Conservation (phyloP, 2,329 filamentous ascomycete genomes). For the Botrytis paeoniae region DNA sequence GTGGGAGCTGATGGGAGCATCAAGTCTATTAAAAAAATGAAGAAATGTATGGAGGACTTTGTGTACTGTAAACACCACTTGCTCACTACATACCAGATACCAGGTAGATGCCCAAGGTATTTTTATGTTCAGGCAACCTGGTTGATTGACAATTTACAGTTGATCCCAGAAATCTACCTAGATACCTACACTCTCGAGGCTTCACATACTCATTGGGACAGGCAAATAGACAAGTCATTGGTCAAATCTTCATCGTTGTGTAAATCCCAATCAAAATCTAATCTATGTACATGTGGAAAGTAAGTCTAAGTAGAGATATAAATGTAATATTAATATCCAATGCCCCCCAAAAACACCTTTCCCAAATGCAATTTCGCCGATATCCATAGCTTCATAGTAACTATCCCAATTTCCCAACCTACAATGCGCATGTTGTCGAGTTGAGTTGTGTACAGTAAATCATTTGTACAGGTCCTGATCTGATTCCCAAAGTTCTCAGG, state of each 20-base stretch:
- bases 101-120: not conserved
- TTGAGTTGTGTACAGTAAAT: slow-evolving; percentile 66
- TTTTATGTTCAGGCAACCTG: no score
- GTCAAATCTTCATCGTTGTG: not conserved
- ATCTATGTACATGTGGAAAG: not conserved
- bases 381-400: not conserved
- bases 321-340: not conserved
- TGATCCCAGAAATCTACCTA: not conserved
- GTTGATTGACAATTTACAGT: not conserved
- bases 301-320: not conserved
- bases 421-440: slow-evolving; percentile 46
- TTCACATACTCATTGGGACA: not conserved
- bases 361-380: not conserved
- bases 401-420: not conserved
- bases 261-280: not conserved
- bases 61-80: not conserved
- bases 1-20: not conserved
- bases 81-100: not conserved
- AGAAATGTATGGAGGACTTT: not conserved
- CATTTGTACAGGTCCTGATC: slow-evolving; percentile 67
- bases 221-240: not conserved
- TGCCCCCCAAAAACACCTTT: not conserved
- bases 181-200: not conserved
- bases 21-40: not conserved
- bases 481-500: slow-evolving; percentile 57